Evolutionary conservation across 2,329 filamentous ascomycete species (phyloP), one percentile per base, ranked within the genome.

Genomic region (Emericellopsis cladophorae): DNA sequence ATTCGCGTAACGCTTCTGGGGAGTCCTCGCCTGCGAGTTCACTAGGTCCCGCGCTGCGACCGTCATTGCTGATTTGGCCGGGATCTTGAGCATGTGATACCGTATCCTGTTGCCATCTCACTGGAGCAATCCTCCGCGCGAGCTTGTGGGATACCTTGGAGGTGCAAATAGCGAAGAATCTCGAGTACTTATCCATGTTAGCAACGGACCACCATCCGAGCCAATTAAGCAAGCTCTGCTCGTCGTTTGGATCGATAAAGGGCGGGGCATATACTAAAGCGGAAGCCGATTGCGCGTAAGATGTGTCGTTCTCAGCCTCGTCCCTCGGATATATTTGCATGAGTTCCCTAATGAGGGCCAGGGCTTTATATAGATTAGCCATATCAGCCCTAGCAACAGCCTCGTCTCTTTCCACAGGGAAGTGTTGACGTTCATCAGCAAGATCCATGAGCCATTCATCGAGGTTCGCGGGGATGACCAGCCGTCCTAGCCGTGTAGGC

Each of bases 181-280:
- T 68, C 26, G 74, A 67, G 48, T 67, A 74, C 33, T 57, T 55
- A 42, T 76, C 67, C 31, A 74, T 50, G 24, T 68, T 66, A 42
- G 54, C 44, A 26, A 63, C 57, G 1, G 73, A 62, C 76, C 76
- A 81, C 54, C 64, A 72, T 1, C 70, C 74, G 51, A 79, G 81
- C 70, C 73, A 79, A 45, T 78, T 74, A 9, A 80, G 66, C 23
- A 81, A 57, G 42, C 70, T 76, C 49, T 78, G 71, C 50, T 81
- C 77, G 45, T 81, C 75, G 41, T 74, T 72, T 1, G 66, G 61
- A 42, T 77, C 67, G 36, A 81, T 71, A 2, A 46, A 53, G 4
- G 59, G 49, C 12, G 66, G 65, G 0, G 68, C 70, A 50, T 65
- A 68, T 2, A 70, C 51, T 6, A 79, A 12, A 29, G 26, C 26